Conservation (phyloP, 83 land plant species). For the Picea abies region DNA sequence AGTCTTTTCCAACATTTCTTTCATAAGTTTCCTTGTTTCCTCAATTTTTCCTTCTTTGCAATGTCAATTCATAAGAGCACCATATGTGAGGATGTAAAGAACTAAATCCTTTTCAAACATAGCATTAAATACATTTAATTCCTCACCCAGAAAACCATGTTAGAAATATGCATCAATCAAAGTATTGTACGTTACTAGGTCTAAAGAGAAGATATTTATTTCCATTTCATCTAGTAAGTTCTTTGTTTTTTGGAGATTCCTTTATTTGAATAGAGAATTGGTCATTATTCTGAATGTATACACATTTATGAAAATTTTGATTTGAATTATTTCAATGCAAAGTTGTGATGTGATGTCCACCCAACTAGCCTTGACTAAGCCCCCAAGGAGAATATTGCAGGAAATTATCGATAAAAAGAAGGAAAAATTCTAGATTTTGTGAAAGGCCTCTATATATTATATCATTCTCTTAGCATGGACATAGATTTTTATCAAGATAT, state of each 20-base stretch:
- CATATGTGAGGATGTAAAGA: conserved; percentile 42
- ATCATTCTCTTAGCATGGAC: conserved; percentile 58
- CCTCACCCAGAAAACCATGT: conserved; percentile 44
- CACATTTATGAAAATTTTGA: conserved; percentile 49
- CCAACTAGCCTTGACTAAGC: conserved; percentile 61
- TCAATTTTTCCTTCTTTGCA: conserved; percentile 40
- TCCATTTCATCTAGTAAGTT: conserved; percentile 50
- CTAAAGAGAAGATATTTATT: conserved; percentile 43
- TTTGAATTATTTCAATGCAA: conserved; percentile 35
- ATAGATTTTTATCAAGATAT: conserved; percentile 60
- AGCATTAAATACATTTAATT: conserved; percentile 36
- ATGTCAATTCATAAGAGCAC: conserved; percentile 51
- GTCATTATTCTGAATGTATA: conserved; percentile 68
- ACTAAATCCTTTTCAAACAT: conserved; percentile 52
- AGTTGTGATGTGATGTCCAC: conserved; percentile 57
- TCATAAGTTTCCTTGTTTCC: conserved; percentile 39
- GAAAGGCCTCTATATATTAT: conserved; percentile 55
- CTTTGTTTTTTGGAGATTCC: conserved; percentile 33
- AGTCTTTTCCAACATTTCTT: conserved; percentile 35
- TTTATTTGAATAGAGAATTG: conserved; percentile 52
- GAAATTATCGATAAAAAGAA: conserved; percentile 46
- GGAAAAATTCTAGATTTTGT: conserved; percentile 31
- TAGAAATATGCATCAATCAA: conserved; percentile 53
- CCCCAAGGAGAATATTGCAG: conserved; percentile 61
- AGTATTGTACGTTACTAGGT: conserved; percentile 62